phyloP scores from a whole-genome alignment of 2,329 filamentous ascomycete species.

The Colletotrichum tropicicola region DNA sequence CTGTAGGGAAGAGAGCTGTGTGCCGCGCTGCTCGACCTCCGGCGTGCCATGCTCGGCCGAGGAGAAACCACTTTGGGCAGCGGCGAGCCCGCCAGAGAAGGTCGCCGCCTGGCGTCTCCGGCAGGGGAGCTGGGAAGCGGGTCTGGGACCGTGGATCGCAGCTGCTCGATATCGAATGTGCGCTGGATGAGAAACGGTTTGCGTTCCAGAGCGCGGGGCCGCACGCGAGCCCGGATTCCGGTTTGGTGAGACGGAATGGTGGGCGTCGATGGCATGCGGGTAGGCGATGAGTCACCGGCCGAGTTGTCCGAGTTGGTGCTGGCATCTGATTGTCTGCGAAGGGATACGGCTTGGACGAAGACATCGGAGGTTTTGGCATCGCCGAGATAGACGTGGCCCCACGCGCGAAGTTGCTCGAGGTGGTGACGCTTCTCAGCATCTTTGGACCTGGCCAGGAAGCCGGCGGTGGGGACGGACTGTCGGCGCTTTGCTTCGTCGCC shows the following conservation, averaged over 20 bases:
- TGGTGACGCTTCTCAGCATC: conserved; percentile 27
- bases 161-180: conserved; percentile 57
- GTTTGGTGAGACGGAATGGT: conserved; percentile 31
- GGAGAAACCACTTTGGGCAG: conserved; percentile 7
- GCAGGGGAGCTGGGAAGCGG: conserved; percentile 32
- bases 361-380: conserved; percentile 53
- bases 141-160: conserved; percentile 56
- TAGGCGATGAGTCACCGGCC: neutral
- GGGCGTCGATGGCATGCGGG: conserved; percentile 7
- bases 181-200: conserved; percentile 58
- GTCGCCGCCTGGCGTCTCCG: neutral
- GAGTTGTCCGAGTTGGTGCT: conserved; percentile 29
- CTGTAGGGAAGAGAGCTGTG: conserved; percentile 32
- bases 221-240: conserved; percentile 53
- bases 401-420: conserved; percentile 47
- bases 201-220: conserved; percentile 48
- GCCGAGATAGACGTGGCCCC: conserved; percentile 51
- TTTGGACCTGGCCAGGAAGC: conserved; percentile 6
- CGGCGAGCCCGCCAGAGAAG: conserved; percentile 17
- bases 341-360: conserved; percentile 52
- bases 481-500: conserved; percentile 34
- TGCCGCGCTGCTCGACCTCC: conserved; percentile 36
- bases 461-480: conserved; percentile 34
- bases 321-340: conserved; percentile 44
- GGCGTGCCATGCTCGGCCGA: conserved; percentile 21